phyloP scores from a whole-genome alignment of 1,284 basidiomycete genomes.

The Stygiomarasmius scandens region DNA sequence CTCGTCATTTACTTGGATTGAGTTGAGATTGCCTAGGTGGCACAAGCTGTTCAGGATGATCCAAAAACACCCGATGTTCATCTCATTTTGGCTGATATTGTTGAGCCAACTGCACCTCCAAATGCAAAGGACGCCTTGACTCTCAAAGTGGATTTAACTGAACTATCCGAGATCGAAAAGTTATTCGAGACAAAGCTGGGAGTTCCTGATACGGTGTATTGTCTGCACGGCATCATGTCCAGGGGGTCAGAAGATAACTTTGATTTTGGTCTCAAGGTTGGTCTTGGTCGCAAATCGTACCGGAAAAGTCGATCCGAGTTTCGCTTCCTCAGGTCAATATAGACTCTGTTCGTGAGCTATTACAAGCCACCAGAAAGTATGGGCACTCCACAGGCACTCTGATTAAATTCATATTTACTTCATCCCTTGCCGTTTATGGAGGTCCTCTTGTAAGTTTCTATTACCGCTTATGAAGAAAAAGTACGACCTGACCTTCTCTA shows the following conservation, averaged over 20 bases:
- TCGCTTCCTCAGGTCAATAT: constrained; percentile 53
- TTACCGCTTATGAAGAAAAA: background rate
- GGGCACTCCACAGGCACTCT: constrained; percentile 29
- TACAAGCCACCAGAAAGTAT: constrained; percentile 49
- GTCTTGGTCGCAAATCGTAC: background rate
- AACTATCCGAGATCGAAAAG: constrained; percentile 12
- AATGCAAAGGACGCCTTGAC: constrained; percentile 32
- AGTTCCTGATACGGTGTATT: constrained; percentile 53
- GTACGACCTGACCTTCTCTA: constrained; percentile 14
- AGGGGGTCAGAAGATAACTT: constrained; percentile 68
- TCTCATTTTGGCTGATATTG: constrained; percentile 60
- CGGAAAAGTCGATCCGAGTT: background rate
- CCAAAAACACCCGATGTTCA: constrained; percentile 40
- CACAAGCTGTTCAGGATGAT: constrained; percentile 36
- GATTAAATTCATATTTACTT: constrained; percentile 64
- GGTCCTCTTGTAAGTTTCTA: constrained; percentile 48
- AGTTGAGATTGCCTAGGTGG: constrained; percentile 23
- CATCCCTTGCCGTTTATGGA: constrained; percentile 66
- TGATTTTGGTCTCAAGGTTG: constrained; percentile 55
- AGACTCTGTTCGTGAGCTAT: constrained; percentile 56
- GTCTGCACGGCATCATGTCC: constrained; percentile 71
- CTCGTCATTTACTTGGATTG: no score
- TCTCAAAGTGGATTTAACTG: constrained; percentile 52
- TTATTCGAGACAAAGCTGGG: constrained; percentile 40
- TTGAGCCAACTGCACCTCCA: constrained; percentile 45